Conservation (phyloP, 2,329 filamentous ascomycete genomes). For the Neofusicoccum parvum region DNA sequence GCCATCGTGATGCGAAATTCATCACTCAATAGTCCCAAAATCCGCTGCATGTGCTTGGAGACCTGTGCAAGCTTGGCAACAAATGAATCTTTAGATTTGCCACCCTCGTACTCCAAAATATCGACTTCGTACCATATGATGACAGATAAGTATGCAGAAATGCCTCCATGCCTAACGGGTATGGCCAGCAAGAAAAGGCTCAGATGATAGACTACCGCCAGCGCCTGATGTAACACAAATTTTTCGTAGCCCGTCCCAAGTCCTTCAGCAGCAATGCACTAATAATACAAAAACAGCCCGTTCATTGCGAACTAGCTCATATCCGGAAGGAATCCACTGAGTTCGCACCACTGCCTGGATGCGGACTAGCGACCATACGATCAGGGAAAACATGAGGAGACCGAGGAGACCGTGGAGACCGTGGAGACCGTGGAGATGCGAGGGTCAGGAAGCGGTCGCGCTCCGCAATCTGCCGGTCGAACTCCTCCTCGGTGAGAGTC, state of each 20-base stretch:
- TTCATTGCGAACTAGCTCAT: neutral
- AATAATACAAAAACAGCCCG: neutral
- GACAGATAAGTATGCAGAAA: neutral
- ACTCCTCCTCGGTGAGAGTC: neutral
- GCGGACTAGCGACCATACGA: neutral
- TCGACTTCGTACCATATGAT: neutral
- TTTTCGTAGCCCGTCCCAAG: neutral
- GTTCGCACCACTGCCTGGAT: neutral
- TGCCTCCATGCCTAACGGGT: neutral
- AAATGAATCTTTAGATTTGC: neutral
- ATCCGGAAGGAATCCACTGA: slow-evolving; percentile 14
- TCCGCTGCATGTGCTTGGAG: too few species aligned
- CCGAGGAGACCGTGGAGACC: neutral
- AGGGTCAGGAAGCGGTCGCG: neutral
- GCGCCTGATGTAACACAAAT: neutral
- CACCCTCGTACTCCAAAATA: neutral
- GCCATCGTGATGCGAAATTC: neutral
- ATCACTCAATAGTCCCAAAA: too few species aligned
- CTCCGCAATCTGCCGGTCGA: neutral
- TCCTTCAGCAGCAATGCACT: neutral
- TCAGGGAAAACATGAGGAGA: neutral
- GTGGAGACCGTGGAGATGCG: neutral
- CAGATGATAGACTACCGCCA: neutral
- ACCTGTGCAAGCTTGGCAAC: too few species aligned
- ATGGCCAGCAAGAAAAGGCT: neutral